phyloP scores from a whole-genome alignment of 805 yeast species.

The Tetrapisispora pingtungensis region DNA sequence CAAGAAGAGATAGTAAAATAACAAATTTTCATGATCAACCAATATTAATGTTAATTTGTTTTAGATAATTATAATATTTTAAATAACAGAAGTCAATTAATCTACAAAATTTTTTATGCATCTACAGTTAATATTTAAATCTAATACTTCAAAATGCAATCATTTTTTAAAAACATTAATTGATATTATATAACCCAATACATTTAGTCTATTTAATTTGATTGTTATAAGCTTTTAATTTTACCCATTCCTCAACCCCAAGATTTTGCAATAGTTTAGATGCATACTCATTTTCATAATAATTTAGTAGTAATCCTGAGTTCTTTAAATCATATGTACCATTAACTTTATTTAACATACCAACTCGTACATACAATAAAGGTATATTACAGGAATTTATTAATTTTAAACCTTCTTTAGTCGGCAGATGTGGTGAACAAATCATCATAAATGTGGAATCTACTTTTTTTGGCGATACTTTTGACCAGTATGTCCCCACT shows the following conservation, averaged over 20 bases:
- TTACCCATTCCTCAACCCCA: conserved; percentile 24
- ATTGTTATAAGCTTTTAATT: conserved; percentile 10
- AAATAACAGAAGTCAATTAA: no score
- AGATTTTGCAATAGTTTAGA: conserved; percentile 19
- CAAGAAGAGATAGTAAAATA: no score
- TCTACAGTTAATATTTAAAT: no score
- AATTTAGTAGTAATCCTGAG: conserved; percentile 22
- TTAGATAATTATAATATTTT: no score
- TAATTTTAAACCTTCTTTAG: conserved; percentile 22
- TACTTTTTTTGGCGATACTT: conserved; percentile 10
- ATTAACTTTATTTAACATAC: conserved; percentile 9
- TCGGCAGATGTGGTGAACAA: conserved; percentile 27
- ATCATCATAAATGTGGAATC: conserved; percentile 20
- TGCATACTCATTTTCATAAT: conserved; percentile 26
- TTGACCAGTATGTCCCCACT: conserved; percentile 23
- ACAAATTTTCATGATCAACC: no score
- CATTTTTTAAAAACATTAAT: no score
- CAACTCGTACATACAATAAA: conserved; percentile 22
- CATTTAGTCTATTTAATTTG: neutral
- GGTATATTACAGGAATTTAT: conserved; percentile 24
- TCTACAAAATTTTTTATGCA: no score
- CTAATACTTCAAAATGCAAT: no score
- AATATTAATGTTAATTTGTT: no score
- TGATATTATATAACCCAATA: no score
- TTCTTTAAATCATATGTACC: conserved; percentile 16